phyloP scores from a whole-genome alignment of 2,329 filamentous ascomycete genomes.

The Ophiocordyceps camponoti-rufipedis region DNA sequence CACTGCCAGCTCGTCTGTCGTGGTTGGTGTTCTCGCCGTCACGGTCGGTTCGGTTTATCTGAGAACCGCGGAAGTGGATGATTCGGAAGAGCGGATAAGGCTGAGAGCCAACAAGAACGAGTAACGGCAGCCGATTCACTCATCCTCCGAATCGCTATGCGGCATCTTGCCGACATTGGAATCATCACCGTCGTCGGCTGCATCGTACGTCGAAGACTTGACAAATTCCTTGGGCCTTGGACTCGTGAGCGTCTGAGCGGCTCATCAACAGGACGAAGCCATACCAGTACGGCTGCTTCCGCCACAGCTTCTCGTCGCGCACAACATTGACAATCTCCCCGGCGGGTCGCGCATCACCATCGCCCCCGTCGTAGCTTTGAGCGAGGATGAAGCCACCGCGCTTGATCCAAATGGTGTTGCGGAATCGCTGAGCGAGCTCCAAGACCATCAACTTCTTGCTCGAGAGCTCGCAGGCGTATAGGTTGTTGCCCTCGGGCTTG shows the following conservation, averaged over 20 bases:
- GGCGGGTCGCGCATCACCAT: constrained; percentile 57
- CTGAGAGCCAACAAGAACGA: constrained; percentile 12
- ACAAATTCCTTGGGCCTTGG: constrained; percentile 63
- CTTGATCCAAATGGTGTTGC: constrained; percentile 87
- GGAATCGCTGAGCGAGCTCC: constrained; percentile 70
- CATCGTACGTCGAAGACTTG: constrained; percentile 37
- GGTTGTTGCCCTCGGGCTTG: constrained; percentile 73
- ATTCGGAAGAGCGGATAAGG: background rate
- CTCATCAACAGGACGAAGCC: background rate
- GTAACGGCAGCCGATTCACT: constrained; percentile 16
- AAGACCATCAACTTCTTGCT: constrained; percentile 48
- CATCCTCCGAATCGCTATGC: constrained; percentile 61
- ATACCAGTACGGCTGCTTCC: constrained; percentile 76
- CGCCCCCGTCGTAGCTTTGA: constrained; percentile 44
- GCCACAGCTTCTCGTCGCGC: constrained; percentile 78
- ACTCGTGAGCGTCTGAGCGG: constrained; percentile 5
- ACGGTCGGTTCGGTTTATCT: constrained; percentile 47
- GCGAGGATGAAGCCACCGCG: constrained; percentile 75
- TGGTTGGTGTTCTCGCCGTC: constrained; percentile 50
- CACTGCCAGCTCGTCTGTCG: constrained; percentile 32
- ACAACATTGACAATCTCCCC: constrained; percentile 92
- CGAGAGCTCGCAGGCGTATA: constrained; percentile 65
- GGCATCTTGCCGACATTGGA: constrained; percentile 75
- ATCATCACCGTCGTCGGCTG: constrained; percentile 57
- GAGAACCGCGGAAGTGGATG: constrained; percentile 20